Conservation (phyloP, 2,329 filamentous ascomycete species). For the Cyclaneusma minus region DNA sequence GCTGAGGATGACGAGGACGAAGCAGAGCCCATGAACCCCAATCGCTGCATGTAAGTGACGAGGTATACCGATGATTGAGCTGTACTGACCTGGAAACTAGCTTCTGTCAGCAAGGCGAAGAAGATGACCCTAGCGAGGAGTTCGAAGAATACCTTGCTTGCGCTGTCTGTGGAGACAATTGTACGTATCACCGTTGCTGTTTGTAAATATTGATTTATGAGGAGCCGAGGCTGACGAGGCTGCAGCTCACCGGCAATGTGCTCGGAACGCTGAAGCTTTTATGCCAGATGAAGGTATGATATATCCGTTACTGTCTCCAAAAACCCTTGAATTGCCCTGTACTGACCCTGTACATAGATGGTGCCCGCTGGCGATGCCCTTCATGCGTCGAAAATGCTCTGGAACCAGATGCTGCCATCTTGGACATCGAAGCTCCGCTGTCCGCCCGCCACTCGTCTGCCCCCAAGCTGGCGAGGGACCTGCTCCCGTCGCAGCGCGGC, state of each 20-base stretch:
- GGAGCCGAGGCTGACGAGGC: constrained; percentile 24
- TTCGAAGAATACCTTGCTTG: constrained; percentile 70
- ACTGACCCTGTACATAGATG: constrained; percentile 24
- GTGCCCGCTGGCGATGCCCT: constrained; percentile 45
- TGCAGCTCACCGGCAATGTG: constrained; percentile 83
- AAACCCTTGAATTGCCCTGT: constrained; percentile 5
- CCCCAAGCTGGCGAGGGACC: constrained; percentile 53
- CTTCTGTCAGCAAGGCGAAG: constrained; percentile 72
- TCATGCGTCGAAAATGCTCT: constrained; percentile 30
- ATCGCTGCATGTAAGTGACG: constrained; percentile 48
- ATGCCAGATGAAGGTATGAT: constrained; percentile 46
- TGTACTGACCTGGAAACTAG: constrained; percentile 29
- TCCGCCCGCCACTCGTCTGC: constrained; percentile 36
- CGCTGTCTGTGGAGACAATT: constrained; percentile 62
- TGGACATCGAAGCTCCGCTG: constrained; percentile 18
- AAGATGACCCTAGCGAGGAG: constrained; percentile 66
- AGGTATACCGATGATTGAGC: constrained; percentile 5
- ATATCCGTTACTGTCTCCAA: too few species aligned
- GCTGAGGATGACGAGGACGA: constrained; percentile 41
- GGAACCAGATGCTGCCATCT: constrained; percentile 19
- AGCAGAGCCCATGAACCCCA: constrained; percentile 32
- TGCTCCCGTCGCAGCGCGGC: constrained; percentile 54
- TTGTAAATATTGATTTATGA: constrained; percentile 9
- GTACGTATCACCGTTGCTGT: constrained; percentile 43
- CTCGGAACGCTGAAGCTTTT: constrained; percentile 52